These are phyloP conservation scores for Pichia gijzeniarum DNA, from an alignment of 805 yeast genomes.

Conservation along the genomic window DNA sequence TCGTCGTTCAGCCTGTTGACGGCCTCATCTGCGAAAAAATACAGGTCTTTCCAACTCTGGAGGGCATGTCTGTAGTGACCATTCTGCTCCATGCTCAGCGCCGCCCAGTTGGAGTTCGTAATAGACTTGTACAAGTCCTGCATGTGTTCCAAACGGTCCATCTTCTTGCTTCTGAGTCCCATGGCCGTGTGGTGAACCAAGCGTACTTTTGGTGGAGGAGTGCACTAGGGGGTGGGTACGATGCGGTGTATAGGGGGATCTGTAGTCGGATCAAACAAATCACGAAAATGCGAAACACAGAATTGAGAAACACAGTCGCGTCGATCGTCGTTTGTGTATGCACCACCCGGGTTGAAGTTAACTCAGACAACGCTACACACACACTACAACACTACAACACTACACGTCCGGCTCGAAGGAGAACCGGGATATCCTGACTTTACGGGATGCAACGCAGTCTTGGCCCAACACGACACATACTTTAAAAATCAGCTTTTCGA, in stretches of 20 bases:
- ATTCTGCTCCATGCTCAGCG: conserved; percentile 48
- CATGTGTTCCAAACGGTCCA: conserved; percentile 10
- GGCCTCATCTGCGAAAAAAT: conserved; percentile 51
- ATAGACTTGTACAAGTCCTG: conserved; percentile 12
- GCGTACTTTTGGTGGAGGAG: neutral
- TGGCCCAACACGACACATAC: neutral
- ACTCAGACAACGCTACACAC: too few species aligned
- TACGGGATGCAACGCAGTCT: conserved; percentile 12
- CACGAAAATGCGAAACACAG: too few species aligned
- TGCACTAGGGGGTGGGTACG: too few species aligned
- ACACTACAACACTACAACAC: too few species aligned
- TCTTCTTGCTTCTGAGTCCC: conserved; percentile 5
- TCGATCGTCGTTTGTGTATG: too few species aligned
- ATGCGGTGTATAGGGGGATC: too few species aligned
- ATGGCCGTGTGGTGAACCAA: neutral
- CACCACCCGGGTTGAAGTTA: too few species aligned
- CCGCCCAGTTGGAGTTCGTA: conserved; percentile 10
- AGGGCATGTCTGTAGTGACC: conserved; percentile 48
- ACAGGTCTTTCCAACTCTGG: conserved; percentile 70
- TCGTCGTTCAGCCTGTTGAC: conserved; percentile 46
- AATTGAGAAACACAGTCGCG: too few species aligned
- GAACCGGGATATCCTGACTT: conserved; percentile 13
- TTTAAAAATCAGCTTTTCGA: conserved; percentile 2
- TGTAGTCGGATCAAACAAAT: too few species aligned
- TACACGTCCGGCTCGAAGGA: too few species aligned